These are phyloP conservation scores for Thelonectria olida DNA, from an alignment of 2,329 filamentous ascomycete species.

Conservation along the genomic window DNA sequence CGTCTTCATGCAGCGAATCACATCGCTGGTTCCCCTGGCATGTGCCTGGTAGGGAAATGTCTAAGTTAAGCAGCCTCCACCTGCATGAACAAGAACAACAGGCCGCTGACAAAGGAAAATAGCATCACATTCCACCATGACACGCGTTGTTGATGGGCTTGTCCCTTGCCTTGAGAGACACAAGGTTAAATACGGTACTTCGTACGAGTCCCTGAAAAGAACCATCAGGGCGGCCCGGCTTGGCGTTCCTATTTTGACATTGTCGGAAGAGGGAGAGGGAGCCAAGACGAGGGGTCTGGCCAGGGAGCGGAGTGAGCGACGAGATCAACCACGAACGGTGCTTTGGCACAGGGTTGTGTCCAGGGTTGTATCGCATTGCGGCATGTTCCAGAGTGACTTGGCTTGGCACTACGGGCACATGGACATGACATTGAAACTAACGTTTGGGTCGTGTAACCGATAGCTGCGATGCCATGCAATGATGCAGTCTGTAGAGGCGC, in stretches of 20 bases:
- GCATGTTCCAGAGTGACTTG: conserved; percentile 31
- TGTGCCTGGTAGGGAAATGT: not conserved
- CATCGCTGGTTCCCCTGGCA: not conserved
- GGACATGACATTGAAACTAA: conserved; percentile 10
- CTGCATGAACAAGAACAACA: conserved; percentile 11
- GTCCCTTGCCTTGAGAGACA: not conserved
- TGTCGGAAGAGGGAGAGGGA: conserved; percentile 3
- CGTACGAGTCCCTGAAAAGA: conserved; percentile 7
- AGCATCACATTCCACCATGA: not conserved
- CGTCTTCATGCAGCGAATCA: not conserved
- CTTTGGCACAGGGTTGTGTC: conserved; percentile 19
- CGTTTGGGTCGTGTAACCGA: conserved; percentile 11
- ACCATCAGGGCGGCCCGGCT: conserved; percentile 6
- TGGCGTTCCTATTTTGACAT: not conserved
- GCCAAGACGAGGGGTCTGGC: not conserved
- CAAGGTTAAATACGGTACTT: not conserved
- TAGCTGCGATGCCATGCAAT: conserved; percentile 6
- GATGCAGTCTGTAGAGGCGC: conserved; percentile 14
- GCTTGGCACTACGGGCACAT: conserved; percentile 8
- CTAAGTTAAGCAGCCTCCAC: not conserved
- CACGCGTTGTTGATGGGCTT: not conserved
- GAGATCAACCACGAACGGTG: conserved; percentile 30
- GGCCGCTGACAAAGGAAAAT: not conserved
- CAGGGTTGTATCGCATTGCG: conserved; percentile 40
- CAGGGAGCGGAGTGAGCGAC: conserved; percentile 3